Percentiles rank a stretch among this genome's conserved stretches.
phyloP scores from a whole-genome alignment of 2,329 filamentous ascomycete species.

The Clonostachys byssicola region DNA sequence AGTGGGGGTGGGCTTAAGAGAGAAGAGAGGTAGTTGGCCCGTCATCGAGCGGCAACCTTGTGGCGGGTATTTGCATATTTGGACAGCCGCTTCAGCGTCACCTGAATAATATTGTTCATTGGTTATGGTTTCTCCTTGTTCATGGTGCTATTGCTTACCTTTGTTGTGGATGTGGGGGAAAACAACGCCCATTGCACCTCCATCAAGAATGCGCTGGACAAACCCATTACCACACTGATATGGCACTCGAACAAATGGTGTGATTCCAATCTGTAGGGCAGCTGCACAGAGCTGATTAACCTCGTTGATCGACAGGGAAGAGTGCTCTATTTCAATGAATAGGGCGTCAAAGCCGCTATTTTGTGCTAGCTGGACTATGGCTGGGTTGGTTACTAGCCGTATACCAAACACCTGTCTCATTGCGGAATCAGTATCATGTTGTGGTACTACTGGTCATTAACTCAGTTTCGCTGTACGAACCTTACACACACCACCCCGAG shows the following conservation, averaged over 20 bases:
- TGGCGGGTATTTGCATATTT: slow-evolving; percentile 16
- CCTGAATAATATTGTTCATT: slow-evolving; percentile 1
- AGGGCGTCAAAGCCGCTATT: slow-evolving; percentile 20
- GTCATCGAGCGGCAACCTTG: slow-evolving; percentile 13
- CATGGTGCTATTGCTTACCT: slow-evolving; percentile 1
- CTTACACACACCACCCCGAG: no score
- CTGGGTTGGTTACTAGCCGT: not conserved
- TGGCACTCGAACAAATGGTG: slow-evolving; percentile 22
- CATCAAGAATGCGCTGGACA: slow-evolving; percentile 20
- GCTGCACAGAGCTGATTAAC: slow-evolving; percentile 16
- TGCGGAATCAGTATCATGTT: not conserved
- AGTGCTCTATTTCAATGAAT: slow-evolving; percentile 29
- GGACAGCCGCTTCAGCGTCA: slow-evolving; percentile 11
- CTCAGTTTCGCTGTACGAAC: no score
- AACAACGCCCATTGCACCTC: slow-evolving; percentile 18
- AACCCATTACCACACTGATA: slow-evolving; percentile 20
- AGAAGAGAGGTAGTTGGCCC: slow-evolving; percentile 11
- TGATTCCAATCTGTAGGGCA: slow-evolving; percentile 14
- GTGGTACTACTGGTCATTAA: not conserved
- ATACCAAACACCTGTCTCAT: not conserved
- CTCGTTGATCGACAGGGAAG: slow-evolving; percentile 15
- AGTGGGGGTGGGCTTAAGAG: slow-evolving; percentile 3
- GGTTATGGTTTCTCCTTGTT: not conserved
- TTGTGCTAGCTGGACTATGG: slow-evolving; percentile 18
- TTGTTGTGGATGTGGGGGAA: slow-evolving; percentile 7